Base-by-base conservation (phyloP, 192 early-diverging fungal species). In the Cetraspora pellucida region DNA sequence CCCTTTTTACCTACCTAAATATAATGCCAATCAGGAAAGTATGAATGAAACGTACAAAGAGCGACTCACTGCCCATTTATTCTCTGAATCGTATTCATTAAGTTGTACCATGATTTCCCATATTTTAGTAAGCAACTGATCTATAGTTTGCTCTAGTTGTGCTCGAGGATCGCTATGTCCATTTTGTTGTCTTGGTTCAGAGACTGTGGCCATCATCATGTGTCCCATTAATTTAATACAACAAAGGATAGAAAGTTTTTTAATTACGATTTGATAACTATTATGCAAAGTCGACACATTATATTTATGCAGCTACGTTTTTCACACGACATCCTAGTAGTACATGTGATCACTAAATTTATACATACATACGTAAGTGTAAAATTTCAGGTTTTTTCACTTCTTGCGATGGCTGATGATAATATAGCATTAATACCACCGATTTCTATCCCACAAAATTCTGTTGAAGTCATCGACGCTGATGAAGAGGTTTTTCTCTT, bases 401-500 rank as follows among this genome's bases (percentile, higher is more conserved):
- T 28, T 60, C 28, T 11, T 28, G 27, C 19, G 27, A 30, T 61
- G 59, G 14, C 13, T 28, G 28, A 28, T 28, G 28, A 28, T 61
- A 61, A 28, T 9, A 28, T 28, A 61, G 27, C 25, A 14, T 61
- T 61, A 8, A 60, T 28, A 11, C 13, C 28, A 6, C 59, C 59
- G 6, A 17, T 61, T 14, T 61, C 59, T 31, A 54, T 70, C 3
- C 68, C 68, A 14, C 31, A 70, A 50, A 46, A 70, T 49, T 19
- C 47, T 4, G 46, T 70, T 4, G 27, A 70, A 25, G 46, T 79
- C 19, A 52, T 57, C 9, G 79, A 80, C 21, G 61, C 50, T 11
- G 67, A 79, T 27, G 78, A 79, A 23, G 78, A 79, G 46, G 47
- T 79, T n/a, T 79, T 79, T 14, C 28, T 60, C 10, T 28, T 79